A percentile compares a stretch with the other conserved stretches of the same genome.
phyloP scores from a whole-genome alignment of 148 eudicot species.

The Fagopyrum esculentum region DNA sequence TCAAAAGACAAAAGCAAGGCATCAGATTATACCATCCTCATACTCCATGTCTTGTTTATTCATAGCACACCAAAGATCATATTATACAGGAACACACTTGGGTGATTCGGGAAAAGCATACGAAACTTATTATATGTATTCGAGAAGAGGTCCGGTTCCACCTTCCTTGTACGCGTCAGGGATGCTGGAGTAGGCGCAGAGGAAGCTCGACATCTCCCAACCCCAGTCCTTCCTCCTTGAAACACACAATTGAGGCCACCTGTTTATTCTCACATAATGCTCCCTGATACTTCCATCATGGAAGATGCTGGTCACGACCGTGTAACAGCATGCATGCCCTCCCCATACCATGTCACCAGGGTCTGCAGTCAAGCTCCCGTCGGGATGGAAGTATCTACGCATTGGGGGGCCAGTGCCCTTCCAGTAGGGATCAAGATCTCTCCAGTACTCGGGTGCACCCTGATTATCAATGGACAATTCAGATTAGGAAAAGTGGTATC shows the following conservation, averaged over 20 bases:
- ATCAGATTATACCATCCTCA: not conserved
- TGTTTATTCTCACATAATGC: slow-evolving; percentile 80
- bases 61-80: not conserved
- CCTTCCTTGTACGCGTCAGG: slow-evolving; percentile 66
- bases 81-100: not conserved
- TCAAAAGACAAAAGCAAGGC: not conserved
- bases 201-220: slow-evolving; percentile 67
- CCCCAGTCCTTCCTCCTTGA: slow-evolving; percentile 76
- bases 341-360: slow-evolving; percentile 77
- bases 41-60: not conserved
- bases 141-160: slow-evolving; percentile 59
- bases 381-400: slow-evolving; percentile 77
- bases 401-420: slow-evolving; percentile 38
- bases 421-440: slow-evolving; percentile 76
- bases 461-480: slow-evolving; percentile 17
- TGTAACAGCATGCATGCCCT: slow-evolving; percentile 73
- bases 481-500: not conserved
- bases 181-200: slow-evolving; percentile 55
- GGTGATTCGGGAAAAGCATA: not conserved
- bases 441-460: slow-evolving; percentile 84
- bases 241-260: slow-evolving; percentile 58
- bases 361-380: slow-evolving; percentile 78
- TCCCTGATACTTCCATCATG: slow-evolving; percentile 50
- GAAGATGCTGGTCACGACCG: slow-evolving; percentile 45
- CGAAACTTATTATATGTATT: not conserved